These are phyloP conservation scores for Penicillium sp. DNA, from an alignment of 2,329 filamentous ascomycete genomes.

Conservation along the genomic window DNA sequence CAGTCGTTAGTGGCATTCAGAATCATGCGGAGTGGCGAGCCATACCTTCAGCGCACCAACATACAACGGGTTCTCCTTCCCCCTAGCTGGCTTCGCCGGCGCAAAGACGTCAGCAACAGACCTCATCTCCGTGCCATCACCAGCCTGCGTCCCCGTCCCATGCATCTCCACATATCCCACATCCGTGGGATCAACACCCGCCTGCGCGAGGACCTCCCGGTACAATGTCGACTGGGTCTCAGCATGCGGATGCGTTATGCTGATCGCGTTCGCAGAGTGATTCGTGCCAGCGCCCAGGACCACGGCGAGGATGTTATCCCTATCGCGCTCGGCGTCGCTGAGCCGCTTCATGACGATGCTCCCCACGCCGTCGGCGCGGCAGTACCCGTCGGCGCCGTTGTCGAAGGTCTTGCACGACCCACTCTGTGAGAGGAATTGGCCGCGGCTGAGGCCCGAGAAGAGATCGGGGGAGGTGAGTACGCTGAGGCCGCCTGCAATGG, in stretches of 20 bases:
- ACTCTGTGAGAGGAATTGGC: conserved; percentile 33
- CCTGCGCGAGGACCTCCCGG: conserved; percentile 40
- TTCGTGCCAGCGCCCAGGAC: conserved; percentile 51
- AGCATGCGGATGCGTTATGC: conserved; percentile 49
- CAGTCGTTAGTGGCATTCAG: too few species aligned
- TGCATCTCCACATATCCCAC: conserved; percentile 48
- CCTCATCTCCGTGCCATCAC: conserved; percentile 43
- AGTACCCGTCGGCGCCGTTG: conserved; percentile 58
- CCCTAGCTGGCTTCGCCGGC: conserved; percentile 24
- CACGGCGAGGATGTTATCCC: conserved; percentile 48
- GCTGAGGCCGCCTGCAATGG: conserved; percentile 76
- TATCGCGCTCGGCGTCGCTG: conserved; percentile 55
- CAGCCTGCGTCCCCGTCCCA: conserved; percentile 48
- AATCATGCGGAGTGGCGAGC: too few species aligned
- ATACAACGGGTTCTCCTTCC: conserved; percentile 30
- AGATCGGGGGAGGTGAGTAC: conserved; percentile 75
- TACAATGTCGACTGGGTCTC: conserved; percentile 43
- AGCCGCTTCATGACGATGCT: conserved; percentile 57
- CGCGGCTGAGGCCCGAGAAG: conserved; percentile 71
- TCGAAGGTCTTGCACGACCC: conserved; percentile 58
- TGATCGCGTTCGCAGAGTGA: conserved; percentile 51
- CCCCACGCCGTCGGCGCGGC: conserved; percentile 56
- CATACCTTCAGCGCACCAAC: conserved; percentile 25
- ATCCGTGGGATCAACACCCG: conserved; percentile 41
- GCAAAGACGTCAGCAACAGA: conserved; percentile 44